Conservation (phyloP, 371 early-diverging fungal genomes). For the Phascolomyces articulosus region DNA sequence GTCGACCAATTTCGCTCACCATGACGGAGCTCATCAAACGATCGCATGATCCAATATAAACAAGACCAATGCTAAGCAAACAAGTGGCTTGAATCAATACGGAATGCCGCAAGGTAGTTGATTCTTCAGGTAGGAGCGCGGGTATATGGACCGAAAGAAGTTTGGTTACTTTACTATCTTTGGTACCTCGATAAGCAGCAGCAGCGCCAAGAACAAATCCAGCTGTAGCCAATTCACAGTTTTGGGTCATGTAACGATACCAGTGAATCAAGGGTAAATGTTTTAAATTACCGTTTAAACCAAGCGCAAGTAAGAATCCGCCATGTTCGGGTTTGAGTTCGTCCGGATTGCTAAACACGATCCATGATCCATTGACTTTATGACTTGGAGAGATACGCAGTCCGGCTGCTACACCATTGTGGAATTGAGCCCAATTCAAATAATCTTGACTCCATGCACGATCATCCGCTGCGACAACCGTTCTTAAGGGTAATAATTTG, state of each 20-base stretch:
- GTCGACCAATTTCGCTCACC: slow-evolving; percentile 65
- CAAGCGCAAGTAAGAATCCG: slow-evolving; percentile 83
- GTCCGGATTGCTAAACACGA: slow-evolving; percentile 66
- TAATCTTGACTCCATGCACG: slow-evolving; percentile 42
- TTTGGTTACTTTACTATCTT: slow-evolving; percentile 63
- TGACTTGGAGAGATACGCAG: slow-evolving; percentile 66
- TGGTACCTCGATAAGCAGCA: slow-evolving; percentile 71
- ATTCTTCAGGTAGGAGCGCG: slow-evolving; percentile 38
- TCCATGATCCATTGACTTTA: slow-evolving; percentile 76
- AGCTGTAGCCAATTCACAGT: slow-evolving; percentile 66
- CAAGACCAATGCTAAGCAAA: slow-evolving; percentile 76
- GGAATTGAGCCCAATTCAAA: slow-evolving; percentile 83
- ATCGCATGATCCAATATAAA: slow-evolving; percentile 70
- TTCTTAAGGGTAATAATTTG: slow-evolving; percentile 64
- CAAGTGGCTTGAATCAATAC: slow-evolving; percentile 64
- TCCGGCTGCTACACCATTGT: slow-evolving; percentile 85
- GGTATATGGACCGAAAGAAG: slow-evolving; percentile 78
- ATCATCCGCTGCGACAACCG: slow-evolving; percentile 57
- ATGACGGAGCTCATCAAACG: slow-evolving; percentile 71
- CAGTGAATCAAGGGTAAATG: slow-evolving; percentile 63
- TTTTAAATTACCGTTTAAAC: slow-evolving; percentile 76
- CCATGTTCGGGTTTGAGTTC: slow-evolving; percentile 67
- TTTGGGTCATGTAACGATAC: slow-evolving; percentile 66
- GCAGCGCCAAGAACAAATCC: slow-evolving; percentile 80
- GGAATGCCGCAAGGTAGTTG: slow-evolving; percentile 59